Conservation (phyloP, 2,329 filamentous ascomycete species). For the Paramyrothecium sp. region DNA sequence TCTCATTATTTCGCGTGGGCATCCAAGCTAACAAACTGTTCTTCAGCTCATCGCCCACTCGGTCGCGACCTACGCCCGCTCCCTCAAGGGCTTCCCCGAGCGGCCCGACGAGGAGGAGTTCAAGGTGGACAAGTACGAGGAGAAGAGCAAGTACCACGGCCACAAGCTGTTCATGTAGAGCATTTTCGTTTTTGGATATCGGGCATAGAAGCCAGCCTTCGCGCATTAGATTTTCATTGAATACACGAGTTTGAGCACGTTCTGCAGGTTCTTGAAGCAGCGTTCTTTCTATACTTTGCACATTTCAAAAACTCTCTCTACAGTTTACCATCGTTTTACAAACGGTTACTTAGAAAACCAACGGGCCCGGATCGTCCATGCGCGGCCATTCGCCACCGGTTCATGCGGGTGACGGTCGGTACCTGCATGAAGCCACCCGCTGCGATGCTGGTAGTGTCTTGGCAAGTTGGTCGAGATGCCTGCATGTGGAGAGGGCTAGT, state of each 20-base stretch:
- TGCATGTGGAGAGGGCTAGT: too few species aligned
- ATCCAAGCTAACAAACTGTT: conserved; percentile 12
- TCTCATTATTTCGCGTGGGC: background rate
- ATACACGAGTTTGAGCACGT: background rate
- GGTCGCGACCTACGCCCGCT: conserved; percentile 67
- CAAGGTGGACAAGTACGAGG: conserved; percentile 23
- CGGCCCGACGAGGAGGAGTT: conserved; percentile 33
- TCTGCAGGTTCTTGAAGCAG: background rate
- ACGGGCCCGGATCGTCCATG: background rate
- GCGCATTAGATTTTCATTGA: background rate
- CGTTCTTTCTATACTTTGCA: too few species aligned
- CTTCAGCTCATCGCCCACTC: conserved; percentile 65
- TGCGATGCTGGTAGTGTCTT: background rate
- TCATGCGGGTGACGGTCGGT: background rate
- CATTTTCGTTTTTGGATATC: background rate
- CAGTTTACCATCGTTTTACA: too few species aligned
- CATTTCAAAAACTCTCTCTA: too few species aligned
- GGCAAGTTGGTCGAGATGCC: background rate
- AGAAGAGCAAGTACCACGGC: conserved; percentile 47
- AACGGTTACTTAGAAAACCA: too few species aligned
- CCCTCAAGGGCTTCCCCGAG: conserved; percentile 64
- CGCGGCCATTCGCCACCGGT: background rate
- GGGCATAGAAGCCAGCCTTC: background rate
- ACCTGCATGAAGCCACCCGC: background rate
- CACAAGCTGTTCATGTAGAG: conserved; percentile 45